phyloP scores from a whole-genome alignment of 2,329 filamentous ascomycete genomes.

The Colletotrichum australisinense region DNA sequence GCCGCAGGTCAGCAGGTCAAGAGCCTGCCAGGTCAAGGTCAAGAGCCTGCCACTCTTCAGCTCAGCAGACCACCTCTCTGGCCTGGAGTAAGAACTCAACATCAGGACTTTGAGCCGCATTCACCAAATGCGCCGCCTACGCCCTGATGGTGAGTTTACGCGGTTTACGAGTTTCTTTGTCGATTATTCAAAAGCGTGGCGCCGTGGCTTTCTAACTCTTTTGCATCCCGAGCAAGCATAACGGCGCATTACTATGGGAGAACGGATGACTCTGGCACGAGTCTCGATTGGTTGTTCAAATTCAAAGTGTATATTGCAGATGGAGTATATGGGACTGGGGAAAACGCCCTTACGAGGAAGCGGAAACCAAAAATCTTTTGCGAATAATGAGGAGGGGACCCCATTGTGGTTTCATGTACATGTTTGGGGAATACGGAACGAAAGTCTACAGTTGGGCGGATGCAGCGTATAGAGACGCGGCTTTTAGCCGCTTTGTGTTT shows the following conservation, averaged over 20 bases:
- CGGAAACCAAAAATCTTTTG: not conserved
- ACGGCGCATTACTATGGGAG: slow-evolving; percentile 19
- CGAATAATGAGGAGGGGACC: slow-evolving; percentile 12
- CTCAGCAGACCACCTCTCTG: slow-evolving; percentile 54
- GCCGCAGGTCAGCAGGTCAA: not conserved
- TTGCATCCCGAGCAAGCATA: slow-evolving; percentile 22
- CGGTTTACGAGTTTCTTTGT: slow-evolving; percentile 4
- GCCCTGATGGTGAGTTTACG: slow-evolving; percentile 1
- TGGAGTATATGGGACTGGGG: slow-evolving; percentile 1
- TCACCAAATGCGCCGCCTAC: slow-evolving; percentile 17
- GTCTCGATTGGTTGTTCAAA: slow-evolving; percentile 5
- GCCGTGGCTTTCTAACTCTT: slow-evolving; percentile 15
- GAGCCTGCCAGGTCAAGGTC: slow-evolving; percentile 12
- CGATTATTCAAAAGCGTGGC: slow-evolving; percentile 28
- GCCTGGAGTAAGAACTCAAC: slow-evolving; percentile 52
- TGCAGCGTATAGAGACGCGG: slow-evolving; percentile 2
- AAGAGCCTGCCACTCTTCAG: slow-evolving; percentile 39
- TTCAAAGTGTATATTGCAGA: slow-evolving; percentile 14
- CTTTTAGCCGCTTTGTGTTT: not conserved
- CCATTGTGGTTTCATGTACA: slow-evolving; percentile 2
- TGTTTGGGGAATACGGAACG: not conserved
- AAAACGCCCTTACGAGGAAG: not conserved
- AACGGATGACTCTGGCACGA: slow-evolving; percentile 23
- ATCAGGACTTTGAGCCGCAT: slow-evolving; percentile 42
- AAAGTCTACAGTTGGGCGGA: slow-evolving; percentile 8